Base-by-base conservation (phyloP, 768 basidiomycete species). In the Hygrophorus pudorinus region DNA sequence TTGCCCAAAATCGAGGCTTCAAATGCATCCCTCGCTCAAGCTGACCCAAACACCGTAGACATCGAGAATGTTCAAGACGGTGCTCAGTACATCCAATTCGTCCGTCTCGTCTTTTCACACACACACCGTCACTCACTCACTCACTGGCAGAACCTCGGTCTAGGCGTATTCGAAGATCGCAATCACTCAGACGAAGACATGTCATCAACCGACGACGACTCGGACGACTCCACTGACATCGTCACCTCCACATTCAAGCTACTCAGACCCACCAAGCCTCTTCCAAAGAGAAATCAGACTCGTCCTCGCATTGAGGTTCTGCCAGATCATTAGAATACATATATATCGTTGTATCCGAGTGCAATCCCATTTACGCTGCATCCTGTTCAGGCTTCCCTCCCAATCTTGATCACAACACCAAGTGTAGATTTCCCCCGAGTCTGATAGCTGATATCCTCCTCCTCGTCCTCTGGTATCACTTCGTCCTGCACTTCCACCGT, bases 401-500 rank as follows among this genome's bases (percentile, higher is more conserved):
- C 81, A 38, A 87, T 72, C 48, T 63, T 76, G 38, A 89, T 65
- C 31, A 74, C 59, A 18, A 85, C 60, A 39, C 67, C 70, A 29
- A 89, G 65, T 12, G 76, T 76, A 12, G 85, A 86, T 58, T 89
- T 90, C 47, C 72, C 70, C 40, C 87, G 72, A 16, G 76, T 79
- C 49, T 74, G 72, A 50, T 85, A 78, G 16, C 70, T 69, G 44
- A 75, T 65, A 46, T 78, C 81, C 47, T 88, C 80, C 40, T 82
- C 79, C 35, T 83, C 79, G 50, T 85, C 78, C 1, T 76, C 77
- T 0, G 86, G 89, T 14, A 82, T 57, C 7, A 92, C 55, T 63
- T 92, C 91, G 51, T 94, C 91, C 48, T 76, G 71, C 13, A 89
- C 76, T 51, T 79, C 76, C 28, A 82, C 70, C 0, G 85, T 82